Conservation (phyloP, 805 yeast genomes). For the Yamadazyma phyllophila region DNA sequence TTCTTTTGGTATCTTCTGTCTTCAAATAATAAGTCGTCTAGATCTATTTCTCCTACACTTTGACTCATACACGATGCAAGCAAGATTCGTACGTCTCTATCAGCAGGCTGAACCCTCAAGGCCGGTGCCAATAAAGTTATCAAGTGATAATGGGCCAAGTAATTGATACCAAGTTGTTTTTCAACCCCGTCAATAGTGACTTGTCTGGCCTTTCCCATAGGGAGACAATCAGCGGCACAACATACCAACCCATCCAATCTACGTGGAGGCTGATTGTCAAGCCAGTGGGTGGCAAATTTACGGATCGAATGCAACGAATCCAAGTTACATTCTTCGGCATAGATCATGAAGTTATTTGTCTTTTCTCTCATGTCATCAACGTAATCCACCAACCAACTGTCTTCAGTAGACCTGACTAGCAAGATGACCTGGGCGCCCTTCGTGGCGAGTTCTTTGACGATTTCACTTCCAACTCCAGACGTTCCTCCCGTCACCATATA, state of each 20-base stretch:
- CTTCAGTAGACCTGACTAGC: conserved; percentile 63
- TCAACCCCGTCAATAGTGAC: conserved; percentile 83
- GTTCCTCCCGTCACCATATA: conserved; percentile 90
- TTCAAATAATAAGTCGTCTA: conserved; percentile 65
- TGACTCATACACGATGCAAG: conserved; percentile 79
- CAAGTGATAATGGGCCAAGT: conserved; percentile 76
- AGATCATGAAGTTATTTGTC: conserved; percentile 71
- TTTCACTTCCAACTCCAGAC: conserved; percentile 79
- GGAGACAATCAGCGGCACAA: conserved; percentile 80
- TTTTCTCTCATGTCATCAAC: conserved; percentile 71
- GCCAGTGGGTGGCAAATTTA: conserved; percentile 91
- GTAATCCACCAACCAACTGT: conserved; percentile 73
- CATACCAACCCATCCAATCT: conserved; percentile 87
- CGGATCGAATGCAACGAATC: conserved; percentile 71
- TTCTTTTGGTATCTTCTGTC: conserved; percentile 53
- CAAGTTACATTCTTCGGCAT: conserved; percentile 89
- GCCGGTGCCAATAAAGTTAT: conserved; percentile 80
- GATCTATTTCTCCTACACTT: conserved; percentile 64
- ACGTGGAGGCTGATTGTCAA: conserved; percentile 87
- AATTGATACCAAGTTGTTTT: conserved; percentile 78
- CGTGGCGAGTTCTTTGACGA: conserved; percentile 69
- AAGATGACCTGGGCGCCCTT: conserved; percentile 86
- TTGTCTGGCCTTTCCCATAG: conserved; percentile 63
- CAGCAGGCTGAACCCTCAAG: conserved; percentile 86
- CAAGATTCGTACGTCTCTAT: conserved; percentile 84